phyloP scores from a whole-genome alignment of 371 early-diverging fungal species.

The Mucor indicus region DNA sequence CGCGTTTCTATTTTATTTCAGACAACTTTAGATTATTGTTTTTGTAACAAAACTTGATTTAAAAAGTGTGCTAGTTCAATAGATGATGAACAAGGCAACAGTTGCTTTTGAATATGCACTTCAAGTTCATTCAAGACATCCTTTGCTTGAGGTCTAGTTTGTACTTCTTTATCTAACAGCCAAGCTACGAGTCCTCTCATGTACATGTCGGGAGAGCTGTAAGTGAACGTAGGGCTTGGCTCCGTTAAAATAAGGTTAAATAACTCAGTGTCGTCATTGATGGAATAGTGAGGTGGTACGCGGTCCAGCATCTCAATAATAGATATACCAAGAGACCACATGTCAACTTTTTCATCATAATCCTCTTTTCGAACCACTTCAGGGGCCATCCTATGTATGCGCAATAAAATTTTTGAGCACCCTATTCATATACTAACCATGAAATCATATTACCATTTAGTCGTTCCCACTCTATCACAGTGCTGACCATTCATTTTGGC shows the following conservation, averaged over 20 bases:
- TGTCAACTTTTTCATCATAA: conserved; percentile 88
- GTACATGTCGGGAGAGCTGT: conserved; percentile 49
- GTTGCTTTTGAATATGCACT: conserved; percentile 27
- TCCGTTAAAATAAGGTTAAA: conserved; percentile 41
- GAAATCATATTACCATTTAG: conserved; percentile 75
- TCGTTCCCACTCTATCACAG: conserved; percentile 90
- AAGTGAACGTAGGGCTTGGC: conserved; percentile 46
- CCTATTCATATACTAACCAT: too few relatives aligned
- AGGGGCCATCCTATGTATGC: conserved; percentile 84
- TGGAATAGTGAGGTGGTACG: conserved; percentile 48
- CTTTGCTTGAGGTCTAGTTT: conserved; percentile 37
- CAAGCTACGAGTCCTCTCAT: conserved; percentile 53
- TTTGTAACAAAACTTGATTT: conserved; percentile 27
- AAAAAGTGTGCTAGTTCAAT: conserved; percentile 31
- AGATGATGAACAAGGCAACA: conserved; percentile 36
- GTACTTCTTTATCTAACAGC: conserved; percentile 41
- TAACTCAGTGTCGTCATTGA: conserved; percentile 47
- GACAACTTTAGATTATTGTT: too few relatives aligned
- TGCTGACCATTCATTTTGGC: conserved; percentile 40
- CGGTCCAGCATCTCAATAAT: conserved; percentile 57
- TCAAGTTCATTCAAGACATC: conserved; percentile 44
- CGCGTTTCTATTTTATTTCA: too few relatives aligned
- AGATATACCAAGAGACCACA: conserved; percentile 98
- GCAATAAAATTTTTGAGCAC: too few relatives aligned
- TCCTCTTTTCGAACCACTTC: conserved; percentile 91